Evolutionary conservation across 345 rosid genomes (phyloP).

Genomic region (Boechera retrofracta): DNA sequence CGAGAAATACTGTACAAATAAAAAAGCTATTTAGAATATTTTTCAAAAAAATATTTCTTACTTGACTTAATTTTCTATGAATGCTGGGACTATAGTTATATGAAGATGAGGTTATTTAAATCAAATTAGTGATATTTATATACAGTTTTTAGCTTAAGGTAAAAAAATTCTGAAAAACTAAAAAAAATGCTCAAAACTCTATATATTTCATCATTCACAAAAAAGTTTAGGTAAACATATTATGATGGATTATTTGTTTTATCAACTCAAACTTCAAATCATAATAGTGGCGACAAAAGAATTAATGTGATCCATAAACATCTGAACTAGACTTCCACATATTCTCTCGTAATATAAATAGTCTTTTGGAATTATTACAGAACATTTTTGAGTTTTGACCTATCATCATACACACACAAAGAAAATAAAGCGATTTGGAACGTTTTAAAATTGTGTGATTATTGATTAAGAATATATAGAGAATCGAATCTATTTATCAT

Average conservation of each 20-base stretch:
- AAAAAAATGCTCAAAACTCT: not conserved
- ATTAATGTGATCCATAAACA: slow-evolving; percentile 16
- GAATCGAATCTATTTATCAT: slow-evolving; percentile 36
- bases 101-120: not conserved
- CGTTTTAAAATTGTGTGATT: slow-evolving; percentile 10
- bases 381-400: slow-evolving; percentile 18
- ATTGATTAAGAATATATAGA: slow-evolving; percentile 17
- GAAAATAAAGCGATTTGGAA: not conserved
- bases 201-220: not conserved
- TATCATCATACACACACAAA: slow-evolving; percentile 7
- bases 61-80: not conserved
- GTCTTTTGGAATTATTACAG: not conserved
- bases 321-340: slow-evolving; percentile 22
- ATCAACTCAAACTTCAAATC: slow-evolving; percentile 23
- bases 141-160: not conserved
- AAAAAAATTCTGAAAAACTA: not conserved
- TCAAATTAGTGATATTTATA: not conserved
- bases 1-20: not conserved
- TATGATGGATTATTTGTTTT: slow-evolving; percentile 7
- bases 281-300: slow-evolving; percentile 17
- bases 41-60: not conserved
- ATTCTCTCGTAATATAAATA: slow-evolving; percentile 21
- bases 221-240: not conserved
- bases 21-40: not conserved
- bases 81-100: not conserved